Conservation (phyloP, 2,329 filamentous ascomycete species). For the Sclerotinia trifoliorum region DNA sequence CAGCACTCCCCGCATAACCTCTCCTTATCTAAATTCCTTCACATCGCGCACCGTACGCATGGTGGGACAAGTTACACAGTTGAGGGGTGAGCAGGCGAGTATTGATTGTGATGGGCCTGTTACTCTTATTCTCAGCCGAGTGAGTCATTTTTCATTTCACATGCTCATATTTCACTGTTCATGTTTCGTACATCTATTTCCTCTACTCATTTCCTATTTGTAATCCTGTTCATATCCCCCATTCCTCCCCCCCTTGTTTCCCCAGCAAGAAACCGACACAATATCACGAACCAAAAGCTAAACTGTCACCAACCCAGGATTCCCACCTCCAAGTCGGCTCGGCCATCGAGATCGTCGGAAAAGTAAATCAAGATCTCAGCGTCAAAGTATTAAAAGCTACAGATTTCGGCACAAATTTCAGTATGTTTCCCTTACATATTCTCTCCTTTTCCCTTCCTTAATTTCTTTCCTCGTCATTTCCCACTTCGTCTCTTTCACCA, state of each 20-base stretch:
- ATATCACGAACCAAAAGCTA: neutral
- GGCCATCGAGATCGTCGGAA: conserved; percentile 74
- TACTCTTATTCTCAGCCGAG: conserved; percentile 67
- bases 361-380: conserved; percentile 70
- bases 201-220: neutral
- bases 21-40: conserved; percentile 75
- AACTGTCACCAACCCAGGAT: conserved; percentile 51
- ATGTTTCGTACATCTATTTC: neutral
- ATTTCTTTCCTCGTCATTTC: too few species aligned
- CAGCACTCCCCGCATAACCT: conserved; percentile 77
- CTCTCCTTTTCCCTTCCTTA: neutral
- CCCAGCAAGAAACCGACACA: neutral
- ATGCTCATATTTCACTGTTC: neutral
- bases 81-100: conserved; percentile 76
- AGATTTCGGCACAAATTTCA: conserved; percentile 66
- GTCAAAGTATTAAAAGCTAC: conserved; percentile 68
- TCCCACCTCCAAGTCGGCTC: conserved; percentile 67
- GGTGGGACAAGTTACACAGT: conserved; percentile 78
- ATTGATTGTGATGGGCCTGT: conserved; percentile 80
- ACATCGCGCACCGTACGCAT: conserved; percentile 74
- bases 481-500: neutral
- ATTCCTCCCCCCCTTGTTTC: neutral
- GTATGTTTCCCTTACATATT: conserved; percentile 53
- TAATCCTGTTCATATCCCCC: neutral
- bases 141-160: neutral